Evolutionary conservation across 805 yeast genomes (phyloP).

Genomic region (Metschnikowia arizonensis): DNA sequence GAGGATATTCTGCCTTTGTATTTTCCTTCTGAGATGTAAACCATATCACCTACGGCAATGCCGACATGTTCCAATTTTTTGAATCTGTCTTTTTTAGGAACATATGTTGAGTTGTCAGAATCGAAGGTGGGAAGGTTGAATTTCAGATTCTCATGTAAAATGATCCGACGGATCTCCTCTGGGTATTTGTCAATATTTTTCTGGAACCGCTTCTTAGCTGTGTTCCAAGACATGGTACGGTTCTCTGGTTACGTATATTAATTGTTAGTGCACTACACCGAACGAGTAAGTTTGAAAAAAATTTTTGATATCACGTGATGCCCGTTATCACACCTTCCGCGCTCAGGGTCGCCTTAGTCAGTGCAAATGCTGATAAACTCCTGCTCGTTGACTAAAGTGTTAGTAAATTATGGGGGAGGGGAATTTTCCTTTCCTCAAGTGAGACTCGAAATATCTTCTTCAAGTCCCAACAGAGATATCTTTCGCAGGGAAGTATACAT

Average conservation of each 20-base stretch:
- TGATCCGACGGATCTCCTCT: constrained; percentile 27
- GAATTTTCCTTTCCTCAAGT: neutral
- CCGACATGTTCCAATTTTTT: constrained; percentile 52
- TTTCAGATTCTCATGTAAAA: constrained; percentile 20
- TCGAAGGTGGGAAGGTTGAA: constrained; percentile 37
- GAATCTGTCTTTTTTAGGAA: constrained; percentile 31
- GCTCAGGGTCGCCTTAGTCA: constrained; percentile 35
- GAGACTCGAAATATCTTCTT: no score
- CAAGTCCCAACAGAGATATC: neutral
- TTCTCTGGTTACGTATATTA: neutral
- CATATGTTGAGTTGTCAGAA: constrained; percentile 9
- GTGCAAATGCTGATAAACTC: constrained; percentile 88
- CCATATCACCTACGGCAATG: constrained; percentile 72
- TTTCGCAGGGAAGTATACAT: constrained; percentile 25
- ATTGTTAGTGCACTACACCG: constrained; percentile 1
- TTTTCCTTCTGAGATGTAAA: constrained; percentile 65
- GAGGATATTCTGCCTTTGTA: constrained; percentile 72
- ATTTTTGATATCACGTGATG: constrained; percentile 13
- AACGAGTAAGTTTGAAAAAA: constrained; percentile 3
- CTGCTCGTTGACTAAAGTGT: constrained; percentile 63
- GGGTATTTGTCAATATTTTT: constrained; percentile 34
- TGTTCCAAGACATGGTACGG: constrained; percentile 32
- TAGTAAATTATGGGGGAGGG: constrained; percentile 18
- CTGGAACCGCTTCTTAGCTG: constrained; percentile 33
- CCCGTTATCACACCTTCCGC: constrained; percentile 2